These are phyloP conservation scores for Allomyces macrogynus DNA, from an alignment of 192 early-diverging fungal species.

Conservation along the genomic window DNA sequence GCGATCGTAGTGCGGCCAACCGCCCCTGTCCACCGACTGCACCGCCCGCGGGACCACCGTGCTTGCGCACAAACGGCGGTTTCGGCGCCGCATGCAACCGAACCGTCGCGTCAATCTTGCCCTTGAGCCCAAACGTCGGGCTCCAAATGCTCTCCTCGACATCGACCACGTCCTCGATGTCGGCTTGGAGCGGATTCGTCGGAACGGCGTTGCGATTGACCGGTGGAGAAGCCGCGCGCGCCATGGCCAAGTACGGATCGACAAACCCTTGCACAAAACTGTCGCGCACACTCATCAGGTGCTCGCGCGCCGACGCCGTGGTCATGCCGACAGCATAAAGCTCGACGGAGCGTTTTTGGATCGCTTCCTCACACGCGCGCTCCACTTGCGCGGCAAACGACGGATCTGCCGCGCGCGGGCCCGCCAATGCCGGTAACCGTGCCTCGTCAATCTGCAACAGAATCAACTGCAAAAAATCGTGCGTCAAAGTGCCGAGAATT, in stretches of 20 bases:
- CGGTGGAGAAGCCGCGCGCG: not conserved
- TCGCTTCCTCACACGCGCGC: not conserved
- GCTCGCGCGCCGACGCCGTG: not conserved
- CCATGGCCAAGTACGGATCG: conserved; percentile 3
- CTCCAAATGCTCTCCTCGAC: conserved; percentile 89
- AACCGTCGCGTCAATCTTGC: conserved; percentile 67
- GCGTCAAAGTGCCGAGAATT: conserved; percentile 40
- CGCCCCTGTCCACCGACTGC: too few species aligned
- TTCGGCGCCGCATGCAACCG: too few species aligned
- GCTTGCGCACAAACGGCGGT: too few species aligned
- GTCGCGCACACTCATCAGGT: conserved; percentile 4
- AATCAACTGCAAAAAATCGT: conserved; percentile 63
- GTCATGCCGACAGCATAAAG: conserved; percentile 51
- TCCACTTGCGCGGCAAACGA: too few species aligned
- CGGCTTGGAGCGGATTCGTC: not conserved
- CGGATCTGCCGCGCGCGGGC: not conserved
- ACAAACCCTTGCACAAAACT: conserved; percentile 4
- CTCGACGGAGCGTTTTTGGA: conserved; percentile 32
- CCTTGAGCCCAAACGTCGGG: conserved; percentile 77
- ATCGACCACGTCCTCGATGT: conserved; percentile 50
- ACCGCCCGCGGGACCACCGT: too few species aligned
- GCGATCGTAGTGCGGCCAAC: conserved; percentile 9
- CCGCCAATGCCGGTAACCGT: conserved; percentile 19
- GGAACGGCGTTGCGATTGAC: conserved; percentile 1
- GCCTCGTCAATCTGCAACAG: conserved; percentile 35